A percentile compares a stretch with the other conserved stretches of the same genome.
Evolutionary conservation across 495 filamentous ascomycete genomes (phyloP).

Genomic region (Penicillium maclennaniae): DNA sequence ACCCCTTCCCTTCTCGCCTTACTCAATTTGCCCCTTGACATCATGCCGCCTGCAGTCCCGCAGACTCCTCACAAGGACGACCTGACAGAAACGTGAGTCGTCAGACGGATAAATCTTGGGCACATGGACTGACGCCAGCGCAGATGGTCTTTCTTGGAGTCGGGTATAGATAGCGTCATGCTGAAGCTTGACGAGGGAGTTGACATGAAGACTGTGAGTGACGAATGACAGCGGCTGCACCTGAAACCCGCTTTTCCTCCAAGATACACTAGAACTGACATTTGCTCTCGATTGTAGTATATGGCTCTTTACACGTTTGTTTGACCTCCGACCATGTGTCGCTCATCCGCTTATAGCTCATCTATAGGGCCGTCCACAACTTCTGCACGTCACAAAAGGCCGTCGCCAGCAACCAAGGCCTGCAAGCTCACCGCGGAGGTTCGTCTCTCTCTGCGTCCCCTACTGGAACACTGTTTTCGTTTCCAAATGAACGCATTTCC

Average conservation of each 20-base stretch:
- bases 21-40: slow-evolving; percentile 13
- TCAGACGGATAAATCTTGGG: neutral
- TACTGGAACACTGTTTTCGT: neutral
- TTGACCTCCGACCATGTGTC: slow-evolving; percentile 11
- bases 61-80: slow-evolving; percentile 73
- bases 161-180: slow-evolving; percentile 90
- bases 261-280: neutral
- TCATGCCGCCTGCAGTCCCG: slow-evolving; percentile 38
- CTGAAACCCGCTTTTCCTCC: neutral
- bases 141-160: slow-evolving; percentile 87
- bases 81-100: slow-evolving; percentile 72
- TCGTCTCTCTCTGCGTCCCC: slow-evolving; percentile 21
- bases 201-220: slow-evolving; percentile 82
- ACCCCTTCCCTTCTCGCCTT: neutral
- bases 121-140: slow-evolving; percentile 14
- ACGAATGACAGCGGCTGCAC: neutral
- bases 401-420: slow-evolving; percentile 50
- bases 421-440: slow-evolving; percentile 76
- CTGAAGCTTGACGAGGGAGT: slow-evolving; percentile 82
- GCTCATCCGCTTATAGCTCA: slow-evolving; percentile 19
- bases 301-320: slow-evolving; percentile 96
- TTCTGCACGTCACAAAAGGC: slow-evolving; percentile 99
- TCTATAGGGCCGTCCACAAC: slow-evolving; percentile 83
- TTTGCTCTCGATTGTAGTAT: slow-evolving; percentile 54
- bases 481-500: neutral